Percentiles rank a stretch among this genome's conserved stretches.
Evolutionary conservation across 768 basidiomycete genomes (phyloP).

Genomic region (Mycena crocata): DNA sequence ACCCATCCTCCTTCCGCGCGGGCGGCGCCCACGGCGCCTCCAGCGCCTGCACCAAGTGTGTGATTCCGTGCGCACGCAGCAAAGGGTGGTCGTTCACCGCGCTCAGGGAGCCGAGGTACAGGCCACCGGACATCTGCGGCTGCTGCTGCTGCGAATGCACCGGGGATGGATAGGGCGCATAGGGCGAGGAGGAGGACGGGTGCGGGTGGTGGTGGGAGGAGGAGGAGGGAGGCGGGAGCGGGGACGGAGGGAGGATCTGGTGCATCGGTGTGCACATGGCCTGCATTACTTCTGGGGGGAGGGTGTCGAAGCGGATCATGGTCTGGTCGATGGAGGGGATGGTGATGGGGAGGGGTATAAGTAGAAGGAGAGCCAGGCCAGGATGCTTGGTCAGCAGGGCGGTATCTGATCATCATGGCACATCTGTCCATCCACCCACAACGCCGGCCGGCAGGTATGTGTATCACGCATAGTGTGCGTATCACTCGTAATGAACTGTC

Average conservation of each 20-base stretch:
- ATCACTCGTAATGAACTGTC: no score
- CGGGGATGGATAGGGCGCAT: constrained; percentile 33
- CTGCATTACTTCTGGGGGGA: constrained; percentile 81
- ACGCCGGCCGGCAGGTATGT: no score
- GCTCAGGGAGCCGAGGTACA: constrained; percentile 75
- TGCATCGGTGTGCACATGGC: constrained; percentile 92
- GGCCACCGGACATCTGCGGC: constrained; percentile 53
- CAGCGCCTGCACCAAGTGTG: constrained; percentile 71
- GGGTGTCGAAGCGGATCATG: constrained; percentile 85
- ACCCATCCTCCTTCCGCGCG: constrained; percentile 53
- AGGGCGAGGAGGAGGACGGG: constrained; percentile 25
- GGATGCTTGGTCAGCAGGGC: no score
- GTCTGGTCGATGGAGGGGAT: neutral
- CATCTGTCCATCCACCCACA: no score
- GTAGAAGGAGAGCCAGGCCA: no score
- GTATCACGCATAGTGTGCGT: no score
- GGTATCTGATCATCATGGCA: no score
- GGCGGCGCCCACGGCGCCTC: constrained; percentile 72
- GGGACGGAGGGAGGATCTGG: constrained; percentile 64
- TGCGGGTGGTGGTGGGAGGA: constrained; percentile 31
- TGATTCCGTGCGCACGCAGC: constrained; percentile 59
- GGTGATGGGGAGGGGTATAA: neutral
- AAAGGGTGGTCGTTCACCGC: constrained; percentile 69
- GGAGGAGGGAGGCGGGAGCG: constrained; percentile 39
- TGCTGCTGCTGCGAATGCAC: constrained; percentile 19